phyloP scores from a whole-genome alignment of 2,329 filamentous ascomycete genomes.

The Ophiostoma sp. region DNA sequence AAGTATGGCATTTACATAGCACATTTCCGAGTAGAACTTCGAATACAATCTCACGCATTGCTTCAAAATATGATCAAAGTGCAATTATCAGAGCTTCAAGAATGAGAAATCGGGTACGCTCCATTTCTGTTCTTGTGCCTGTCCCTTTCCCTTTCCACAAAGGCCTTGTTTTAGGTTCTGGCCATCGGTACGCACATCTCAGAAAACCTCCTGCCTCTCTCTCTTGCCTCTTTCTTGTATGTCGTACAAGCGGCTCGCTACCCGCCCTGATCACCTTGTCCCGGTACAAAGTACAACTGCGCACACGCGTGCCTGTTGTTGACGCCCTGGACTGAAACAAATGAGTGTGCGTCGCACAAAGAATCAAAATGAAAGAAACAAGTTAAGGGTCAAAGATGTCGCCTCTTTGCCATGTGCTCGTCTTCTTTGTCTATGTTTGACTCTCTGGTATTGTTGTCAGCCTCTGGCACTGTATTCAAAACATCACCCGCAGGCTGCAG shows the following conservation, averaged over 20 bases:
- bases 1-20: neutral
- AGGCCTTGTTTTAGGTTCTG: too few relatives aligned
- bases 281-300: neutral
- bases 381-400: neutral
- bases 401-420: neutral
- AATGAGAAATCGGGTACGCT: too few relatives aligned
- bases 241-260: neutral
- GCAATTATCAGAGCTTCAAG: too few relatives aligned
- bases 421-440: too few relatives aligned
- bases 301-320: neutral
- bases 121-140: too few relatives aligned
- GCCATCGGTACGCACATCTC: too few relatives aligned
- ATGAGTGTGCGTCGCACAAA: neutral
- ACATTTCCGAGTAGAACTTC: neutral
- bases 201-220: too few relatives aligned
- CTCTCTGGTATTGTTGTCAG: neutral
- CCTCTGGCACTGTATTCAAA: conserved; percentile 7
- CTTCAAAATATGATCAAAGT: neutral
- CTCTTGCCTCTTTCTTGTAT: neutral
- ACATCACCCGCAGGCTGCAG: neutral
- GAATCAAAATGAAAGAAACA: neutral
- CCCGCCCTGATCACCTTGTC: neutral
- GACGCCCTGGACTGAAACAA: neutral
- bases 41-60: neutral
- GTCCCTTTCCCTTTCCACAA: too few relatives aligned